phyloP scores from a whole-genome alignment of 371 early-diverging fungal species.

The Circinella umbellata region DNA sequence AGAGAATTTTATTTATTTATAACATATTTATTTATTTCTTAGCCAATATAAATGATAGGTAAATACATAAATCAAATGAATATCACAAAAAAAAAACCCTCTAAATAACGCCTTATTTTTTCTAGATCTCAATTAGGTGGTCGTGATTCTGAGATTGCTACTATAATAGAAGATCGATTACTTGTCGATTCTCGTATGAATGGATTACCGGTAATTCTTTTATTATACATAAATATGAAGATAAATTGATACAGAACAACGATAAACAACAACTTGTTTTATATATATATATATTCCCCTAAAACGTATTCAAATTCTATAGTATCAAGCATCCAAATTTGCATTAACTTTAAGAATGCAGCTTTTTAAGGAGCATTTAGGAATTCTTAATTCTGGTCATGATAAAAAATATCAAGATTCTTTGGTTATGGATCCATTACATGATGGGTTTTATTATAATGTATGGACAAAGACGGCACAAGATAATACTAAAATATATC shows the following conservation, averaged over 20 bases:
- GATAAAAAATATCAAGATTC: slow-evolving; percentile 25
- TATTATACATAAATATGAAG: not conserved
- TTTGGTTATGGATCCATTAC: slow-evolving; percentile 75
- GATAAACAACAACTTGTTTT: no score
- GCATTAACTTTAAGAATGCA: slow-evolving; percentile 74
- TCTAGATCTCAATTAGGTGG: slow-evolving; percentile 86
- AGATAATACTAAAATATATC: slow-evolving; percentile 71
- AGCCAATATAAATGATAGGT: slow-evolving; percentile 59
- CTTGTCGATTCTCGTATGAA: slow-evolving; percentile 74
- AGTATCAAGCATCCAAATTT: slow-evolving; percentile 72
- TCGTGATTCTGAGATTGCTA: slow-evolving; percentile 91
- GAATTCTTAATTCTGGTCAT: slow-evolving; percentile 48
- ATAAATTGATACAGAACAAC: not conserved
- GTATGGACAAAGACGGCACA: slow-evolving; percentile 72
- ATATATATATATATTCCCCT: not conserved
- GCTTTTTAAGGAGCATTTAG: slow-evolving; percentile 87
- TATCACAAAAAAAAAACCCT: no score
- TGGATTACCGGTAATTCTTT: slow-evolving; percentile 56
- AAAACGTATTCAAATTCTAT: not conserved
- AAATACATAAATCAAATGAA: not conserved
- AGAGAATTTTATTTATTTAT: not conserved
- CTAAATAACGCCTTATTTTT: not conserved
- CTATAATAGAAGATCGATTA: slow-evolving; percentile 78
- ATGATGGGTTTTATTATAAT: slow-evolving; percentile 60
- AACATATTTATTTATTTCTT: not conserved